A percentile compares a stretch with the other conserved stretches of the same genome.
Evolutionary conservation across 2,329 filamentous ascomycete genomes (phyloP).

Genomic region (Claviceps capensis): DNA sequence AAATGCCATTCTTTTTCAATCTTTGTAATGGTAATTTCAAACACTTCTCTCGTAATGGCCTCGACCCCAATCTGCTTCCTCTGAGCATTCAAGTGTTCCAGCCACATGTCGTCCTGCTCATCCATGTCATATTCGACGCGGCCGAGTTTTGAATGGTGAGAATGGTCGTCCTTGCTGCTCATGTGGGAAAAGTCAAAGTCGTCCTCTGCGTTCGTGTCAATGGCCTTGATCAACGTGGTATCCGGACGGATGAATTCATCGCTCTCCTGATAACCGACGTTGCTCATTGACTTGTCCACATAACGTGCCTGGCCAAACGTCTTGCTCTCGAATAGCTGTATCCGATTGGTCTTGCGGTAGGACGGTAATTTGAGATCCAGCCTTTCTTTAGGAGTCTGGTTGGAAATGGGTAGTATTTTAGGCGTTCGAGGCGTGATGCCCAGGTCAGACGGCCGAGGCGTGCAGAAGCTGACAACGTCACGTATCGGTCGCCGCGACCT

Average conservation of each 20-base stretch:
- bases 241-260: conserved; percentile 76
- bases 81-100: conserved; percentile 68
- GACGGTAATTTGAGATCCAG: conserved; percentile 65
- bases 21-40: conserved; percentile 96
- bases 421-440: conserved; percentile 38
- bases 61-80: conserved; percentile 64
- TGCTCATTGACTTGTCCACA: conserved; percentile 92
- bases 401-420: conserved; percentile 61
- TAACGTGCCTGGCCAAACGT: conserved; percentile 76
- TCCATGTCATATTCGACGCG: conserved; percentile 99
- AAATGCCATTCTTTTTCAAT: conserved; percentile 99
- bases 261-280: conserved; percentile 89
- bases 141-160: conserved; percentile 39
- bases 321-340: conserved; percentile 70
- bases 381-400: conserved; percentile 67
- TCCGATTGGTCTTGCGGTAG: conserved; percentile 66
- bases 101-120: conserved; percentile 95
- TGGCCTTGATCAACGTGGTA: conserved; percentile 52
- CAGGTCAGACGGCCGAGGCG: conserved; percentile 31
- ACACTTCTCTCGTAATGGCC: conserved; percentile 79
- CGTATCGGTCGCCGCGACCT: conserved; percentile 32
- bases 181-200: conserved; percentile 34
- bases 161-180: conserved; percentile 16
- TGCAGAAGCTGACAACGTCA: conserved; percentile 40
- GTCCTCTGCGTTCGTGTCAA: conserved; percentile 45